Evolutionary conservation across 2,329 filamentous ascomycete genomes (phyloP), one percentile per base, ranked within the genome.

Genomic region (Cladosporium oxysporum): DNA sequence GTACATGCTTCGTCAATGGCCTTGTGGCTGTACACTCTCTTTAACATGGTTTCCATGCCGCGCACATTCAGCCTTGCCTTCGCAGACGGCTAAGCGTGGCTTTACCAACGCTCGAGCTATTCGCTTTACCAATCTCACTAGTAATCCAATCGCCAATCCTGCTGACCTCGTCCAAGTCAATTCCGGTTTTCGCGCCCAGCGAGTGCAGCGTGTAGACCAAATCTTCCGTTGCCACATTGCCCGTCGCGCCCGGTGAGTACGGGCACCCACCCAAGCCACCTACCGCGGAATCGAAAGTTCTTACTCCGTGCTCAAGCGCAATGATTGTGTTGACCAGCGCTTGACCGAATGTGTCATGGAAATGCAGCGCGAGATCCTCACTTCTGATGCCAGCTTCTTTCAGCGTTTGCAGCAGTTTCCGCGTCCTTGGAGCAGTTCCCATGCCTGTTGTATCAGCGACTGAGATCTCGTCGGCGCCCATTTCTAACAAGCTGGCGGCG

Each of bases 381-480:
- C 84, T 85, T 23, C 89, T 84, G 21, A 96, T 84, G 0, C 89
- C 90, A 1, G 90, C 90, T 1, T 87, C 84, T 10, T 83, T 78
- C 78, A 92, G 80, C 65, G 88, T 88, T 69, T 84, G 83, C 66
- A 93, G 81, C 57, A 93, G 80, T 65, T 87, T 85, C 64, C 83
- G 81, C 2, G 90, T 92, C 65, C 87, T 82, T 21, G 88, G 88
- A n/a, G 88, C 89, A 0, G 91, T 96, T 35, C 93, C 93, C 85
- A 96, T 93, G 21, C 93, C 93, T 0, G 93, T 94, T 0, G 93
- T 97, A 74, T 97, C 93, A 7, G 92, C 93, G 0, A 97, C 85
- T 1, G 91, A 91, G 71, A 97, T 93, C 82, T 97, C 92, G 74
- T 96, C 92, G 23, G 92, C 93, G 21, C 93, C 93, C 83, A 94